Percentiles rank a stretch among this genome's conserved stretches.
phyloP scores from a whole-genome alignment of 2,329 filamentous ascomycete genomes.

The Lomentospora prolificans region DNA sequence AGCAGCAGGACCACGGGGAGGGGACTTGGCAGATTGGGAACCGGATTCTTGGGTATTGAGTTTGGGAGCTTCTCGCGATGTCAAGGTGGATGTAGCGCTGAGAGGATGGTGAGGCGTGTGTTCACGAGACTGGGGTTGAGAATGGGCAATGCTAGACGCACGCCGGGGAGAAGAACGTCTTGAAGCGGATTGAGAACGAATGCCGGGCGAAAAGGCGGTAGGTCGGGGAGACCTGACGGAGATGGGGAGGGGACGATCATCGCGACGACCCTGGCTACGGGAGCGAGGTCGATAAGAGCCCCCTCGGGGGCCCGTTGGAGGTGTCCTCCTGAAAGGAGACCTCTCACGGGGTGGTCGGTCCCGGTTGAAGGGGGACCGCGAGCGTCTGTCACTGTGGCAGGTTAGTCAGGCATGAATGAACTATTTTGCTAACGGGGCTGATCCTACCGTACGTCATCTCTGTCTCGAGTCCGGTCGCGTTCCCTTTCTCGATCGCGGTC shows the following conservation, averaged over 20 bases:
- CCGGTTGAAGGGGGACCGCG: slow-evolving; percentile 42
- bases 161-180: slow-evolving; percentile 44
- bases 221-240: slow-evolving; percentile 37
- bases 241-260: slow-evolving; percentile 31
- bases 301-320: slow-evolving; percentile 25
- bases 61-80: slow-evolving; percentile 12
- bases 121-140: slow-evolving; percentile 34
- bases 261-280: slow-evolving; percentile 39
- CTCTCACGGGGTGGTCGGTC: slow-evolving; percentile 29
- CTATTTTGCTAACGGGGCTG: background rate
- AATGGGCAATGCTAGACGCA: slow-evolving; percentile 34
- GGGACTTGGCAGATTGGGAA: slow-evolving; percentile 28
- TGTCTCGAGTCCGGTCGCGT: slow-evolving; percentile 17
- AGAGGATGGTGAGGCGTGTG: slow-evolving; percentile 22
- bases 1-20: slow-evolving; percentile 45
- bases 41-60: slow-evolving; percentile 19
- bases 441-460: slow-evolving; percentile 19
- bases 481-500: slow-evolving; percentile 26
- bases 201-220: slow-evolving; percentile 37
- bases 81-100: background rate
- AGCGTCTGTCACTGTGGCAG: slow-evolving; percentile 34
- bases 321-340: slow-evolving; percentile 27
- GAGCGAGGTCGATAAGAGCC: slow-evolving; percentile 44
- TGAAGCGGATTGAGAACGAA: slow-evolving; percentile 40
- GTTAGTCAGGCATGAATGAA: slow-evolving; percentile 13